phyloP scores from a whole-genome alignment of 768 basidiomycete species.

The Imleria badia region DNA sequence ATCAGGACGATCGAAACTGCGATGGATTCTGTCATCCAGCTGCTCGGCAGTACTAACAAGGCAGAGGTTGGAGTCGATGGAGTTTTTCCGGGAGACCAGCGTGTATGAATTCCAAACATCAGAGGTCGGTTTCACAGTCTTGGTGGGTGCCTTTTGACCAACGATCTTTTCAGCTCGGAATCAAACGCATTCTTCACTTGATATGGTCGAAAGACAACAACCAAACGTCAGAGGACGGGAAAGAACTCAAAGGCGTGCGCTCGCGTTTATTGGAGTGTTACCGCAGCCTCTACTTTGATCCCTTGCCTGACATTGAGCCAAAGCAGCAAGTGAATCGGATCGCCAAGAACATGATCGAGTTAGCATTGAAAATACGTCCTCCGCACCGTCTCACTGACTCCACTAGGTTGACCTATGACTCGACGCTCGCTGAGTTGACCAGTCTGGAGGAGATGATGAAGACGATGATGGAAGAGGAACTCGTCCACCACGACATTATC shows the following conservation, averaged over 20 bases:
- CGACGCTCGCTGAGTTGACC: constrained; percentile 92
- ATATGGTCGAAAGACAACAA: constrained; percentile 96
- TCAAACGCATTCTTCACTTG: constrained; percentile 95
- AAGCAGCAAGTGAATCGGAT: constrained; percentile 91
- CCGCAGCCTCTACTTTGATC: constrained; percentile 83
- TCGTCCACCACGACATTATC: constrained; percentile 82
- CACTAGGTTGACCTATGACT: constrained; percentile 80
- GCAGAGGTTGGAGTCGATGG: constrained; percentile 81
- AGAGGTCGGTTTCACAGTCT: constrained; percentile 45
- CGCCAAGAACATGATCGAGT: constrained; percentile 98
- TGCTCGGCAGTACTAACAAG: constrained; percentile 86
- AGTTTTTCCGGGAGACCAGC: constrained; percentile 83
- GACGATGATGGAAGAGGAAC: constrained; percentile 89
- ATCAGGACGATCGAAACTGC: constrained; percentile 68
- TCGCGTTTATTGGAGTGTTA: constrained; percentile 89
- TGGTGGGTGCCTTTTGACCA: not conserved
- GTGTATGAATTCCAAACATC: constrained; percentile 81
- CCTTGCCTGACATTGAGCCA: constrained; percentile 65
- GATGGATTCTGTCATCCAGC: constrained; percentile 67
- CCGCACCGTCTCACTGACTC: not conserved
- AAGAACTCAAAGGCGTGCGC: constrained; percentile 85
- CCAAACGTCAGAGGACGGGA: constrained; percentile 69
- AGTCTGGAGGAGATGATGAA: constrained; percentile 96
- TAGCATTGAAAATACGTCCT: constrained; percentile 20
- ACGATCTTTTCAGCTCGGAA: constrained; percentile 57